These are phyloP conservation scores for Ziziphus jujuba DNA, from an alignment of 306 rosid species.

Conservation along the genomic window DNA sequence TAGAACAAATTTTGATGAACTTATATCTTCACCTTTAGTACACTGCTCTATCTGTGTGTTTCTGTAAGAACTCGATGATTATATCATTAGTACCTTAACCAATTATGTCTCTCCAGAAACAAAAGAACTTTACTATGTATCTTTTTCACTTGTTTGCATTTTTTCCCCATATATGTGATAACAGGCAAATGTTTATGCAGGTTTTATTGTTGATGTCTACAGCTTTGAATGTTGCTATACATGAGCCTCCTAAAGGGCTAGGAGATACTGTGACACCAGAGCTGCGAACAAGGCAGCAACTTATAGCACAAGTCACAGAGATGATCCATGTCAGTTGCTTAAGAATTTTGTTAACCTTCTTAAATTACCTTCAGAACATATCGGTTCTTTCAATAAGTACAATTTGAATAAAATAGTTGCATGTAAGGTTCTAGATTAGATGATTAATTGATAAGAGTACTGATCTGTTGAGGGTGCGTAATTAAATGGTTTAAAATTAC, in stretches of 20 bases:
- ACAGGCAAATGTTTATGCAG: slow-evolving; percentile 38
- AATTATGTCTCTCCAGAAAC: not conserved
- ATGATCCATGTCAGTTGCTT: slow-evolving; percentile 87
- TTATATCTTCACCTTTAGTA: not conserved
- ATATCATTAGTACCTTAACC: not conserved
- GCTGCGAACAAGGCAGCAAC: slow-evolving; percentile 74
- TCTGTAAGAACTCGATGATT: not conserved
- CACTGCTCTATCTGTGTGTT: not conserved
- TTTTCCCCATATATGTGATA: slow-evolving; percentile 16
- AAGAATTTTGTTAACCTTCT: not conserved
- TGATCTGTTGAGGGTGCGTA: slow-evolving; percentile 12
- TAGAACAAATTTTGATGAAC: not conserved
- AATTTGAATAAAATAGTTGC: slow-evolving; percentile 10
- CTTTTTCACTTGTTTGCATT: not conserved
- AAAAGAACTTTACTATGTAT: not conserved
- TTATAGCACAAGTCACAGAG: slow-evolving; percentile 92
- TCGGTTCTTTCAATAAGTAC: too few species aligned
- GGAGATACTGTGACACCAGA: slow-evolving; percentile 52
- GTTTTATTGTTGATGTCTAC: slow-evolving; percentile 85
- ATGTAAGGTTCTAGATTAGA: slow-evolving; percentile 5
- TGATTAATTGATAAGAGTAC: slow-evolving; percentile 4
- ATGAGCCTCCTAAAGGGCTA: slow-evolving; percentile 33
- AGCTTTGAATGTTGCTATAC: slow-evolving; percentile 57
- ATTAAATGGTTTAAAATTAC: not conserved
- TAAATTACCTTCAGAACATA: too few species aligned